These are phyloP conservation scores for Colletotrichum tamarilloi DNA, from an alignment of 2,329 filamentous ascomycete genomes.

Conservation along the genomic window DNA sequence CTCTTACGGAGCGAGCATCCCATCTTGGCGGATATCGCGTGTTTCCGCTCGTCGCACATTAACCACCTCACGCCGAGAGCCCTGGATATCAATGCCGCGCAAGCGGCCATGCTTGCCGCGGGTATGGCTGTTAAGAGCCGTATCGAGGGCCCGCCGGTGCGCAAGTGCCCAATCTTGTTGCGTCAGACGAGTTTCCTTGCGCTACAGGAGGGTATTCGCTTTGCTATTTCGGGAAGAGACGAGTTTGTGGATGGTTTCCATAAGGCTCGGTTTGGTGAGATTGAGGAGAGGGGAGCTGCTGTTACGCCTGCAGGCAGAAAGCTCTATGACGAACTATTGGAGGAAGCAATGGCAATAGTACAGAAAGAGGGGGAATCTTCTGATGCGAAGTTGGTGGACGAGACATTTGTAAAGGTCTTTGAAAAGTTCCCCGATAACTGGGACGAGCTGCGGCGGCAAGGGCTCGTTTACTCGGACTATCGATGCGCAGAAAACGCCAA, in stretches of 20 bases:
- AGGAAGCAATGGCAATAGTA: constrained; percentile 39
- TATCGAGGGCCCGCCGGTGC: constrained; percentile 62
- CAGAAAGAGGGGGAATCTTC: not conserved
- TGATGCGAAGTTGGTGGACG: constrained; percentile 28
- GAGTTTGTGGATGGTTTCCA: constrained; percentile 49
- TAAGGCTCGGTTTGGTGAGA: constrained; percentile 62
- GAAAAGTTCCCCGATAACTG: constrained; percentile 54
- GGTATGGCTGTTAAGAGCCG: constrained; percentile 58
- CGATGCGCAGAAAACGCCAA: constrained; percentile 9
- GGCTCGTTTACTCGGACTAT: constrained; percentile 54
- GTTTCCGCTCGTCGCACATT: constrained; percentile 57
- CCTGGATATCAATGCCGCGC: constrained; percentile 58
- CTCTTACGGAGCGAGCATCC: constrained; percentile 55
- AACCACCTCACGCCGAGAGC: constrained; percentile 65
- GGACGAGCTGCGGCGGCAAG: constrained; percentile 46
- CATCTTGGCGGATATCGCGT: constrained; percentile 59
- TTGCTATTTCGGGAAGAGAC: constrained; percentile 39
- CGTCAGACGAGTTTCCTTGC: constrained; percentile 66
- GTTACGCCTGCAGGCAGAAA: constrained; percentile 56
- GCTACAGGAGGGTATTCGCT: constrained; percentile 58
- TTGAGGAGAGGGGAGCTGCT: constrained; percentile 63
- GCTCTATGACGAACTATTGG: constrained; percentile 58
- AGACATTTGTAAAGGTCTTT: constrained; percentile 45
- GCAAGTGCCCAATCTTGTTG: constrained; percentile 57
- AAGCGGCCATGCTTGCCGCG: constrained; percentile 52